Evolutionary conservation across 2,329 filamentous ascomycete genomes (phyloP), one percentile per base, ranked within the genome.

Genomic region (Penicillium sp.): DNA sequence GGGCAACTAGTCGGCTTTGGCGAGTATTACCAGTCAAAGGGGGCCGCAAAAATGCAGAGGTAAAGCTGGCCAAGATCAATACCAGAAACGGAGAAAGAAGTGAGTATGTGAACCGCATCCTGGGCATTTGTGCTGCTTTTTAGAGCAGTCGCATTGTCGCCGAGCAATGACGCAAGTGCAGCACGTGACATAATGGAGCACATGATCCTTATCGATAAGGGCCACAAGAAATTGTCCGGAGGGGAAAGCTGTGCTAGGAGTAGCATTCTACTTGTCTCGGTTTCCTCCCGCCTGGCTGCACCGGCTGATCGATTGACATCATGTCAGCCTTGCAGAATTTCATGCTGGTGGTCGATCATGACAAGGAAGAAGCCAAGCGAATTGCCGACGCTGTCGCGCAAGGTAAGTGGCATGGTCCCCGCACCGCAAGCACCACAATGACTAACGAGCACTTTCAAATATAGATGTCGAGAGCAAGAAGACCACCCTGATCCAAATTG

Each of bases 401-500:
- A 50, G 67, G 70, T 71, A 60, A 33, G 42, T 42, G 15, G 16
- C 23, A 22, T 26, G 27, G 29, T 34, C 37, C 41, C 41, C 40
- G 41, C 32, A 38, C 37, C 33, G 17, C 16, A 18, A 30, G 17
- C 42, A 35, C 40, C 32, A 32, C 35, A 41, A 39, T 40, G 15
- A 15, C 33, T 23, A 15, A 17, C 26, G 32, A 40, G 35, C 20
- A 15, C 31, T 47, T 25, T 42, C 28, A 7, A 27, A 34, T 41
- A 27, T 35, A 80, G 76, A 73, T 58, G 66, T 84, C 43, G 73
- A 79, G 55, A 68, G 61, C 51, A 78, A 75, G 48, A 68, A 80
- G 50, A 66, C 75, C 35, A 80, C 76, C 50, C 67, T 84, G 22
- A 69, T 83, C 39, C 72, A 74, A 37, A 63, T 82, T 33, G 75